Conservation (phyloP, 305 asterid species). For the Stenogyne calaminthoides region DNA sequence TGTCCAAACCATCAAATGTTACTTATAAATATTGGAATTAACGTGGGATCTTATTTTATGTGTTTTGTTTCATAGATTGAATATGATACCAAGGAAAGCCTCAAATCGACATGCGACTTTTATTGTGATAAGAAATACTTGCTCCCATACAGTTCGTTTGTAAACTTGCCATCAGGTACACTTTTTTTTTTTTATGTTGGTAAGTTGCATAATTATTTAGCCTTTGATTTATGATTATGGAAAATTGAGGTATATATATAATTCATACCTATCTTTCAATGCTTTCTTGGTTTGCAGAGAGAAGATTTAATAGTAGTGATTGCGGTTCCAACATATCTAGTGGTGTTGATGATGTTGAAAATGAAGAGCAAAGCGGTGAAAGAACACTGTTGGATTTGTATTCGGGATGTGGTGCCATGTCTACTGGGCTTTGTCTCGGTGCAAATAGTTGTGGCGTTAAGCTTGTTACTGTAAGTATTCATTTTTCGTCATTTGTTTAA, state of each 20-base stretch:
- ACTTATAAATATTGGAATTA: background rate
- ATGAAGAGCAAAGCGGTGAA: slow-evolving; percentile 31
- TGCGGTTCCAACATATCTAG: slow-evolving; percentile 54
- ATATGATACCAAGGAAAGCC: slow-evolving; percentile 16
- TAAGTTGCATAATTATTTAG: background rate
- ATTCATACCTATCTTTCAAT: background rate
- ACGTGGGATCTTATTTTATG: background rate
- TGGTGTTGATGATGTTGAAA: slow-evolving; percentile 36
- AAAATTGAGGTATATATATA: background rate
- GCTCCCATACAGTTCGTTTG: slow-evolving; percentile 59
- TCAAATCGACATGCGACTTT: slow-evolving; percentile 37
- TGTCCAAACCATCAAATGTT: slow-evolving; percentile 1
- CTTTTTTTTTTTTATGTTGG: background rate
- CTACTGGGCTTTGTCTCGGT: slow-evolving; percentile 76
- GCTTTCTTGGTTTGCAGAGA: slow-evolving; percentile 36
- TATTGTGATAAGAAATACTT: slow-evolving; percentile 58
- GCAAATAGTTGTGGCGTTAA: slow-evolving; percentile 61
- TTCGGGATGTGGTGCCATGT: slow-evolving; percentile 88
- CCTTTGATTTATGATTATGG: background rate
- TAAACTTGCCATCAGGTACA: slow-evolving; percentile 48
- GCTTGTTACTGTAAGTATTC: slow-evolving; percentile 58
- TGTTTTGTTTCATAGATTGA: slow-evolving; percentile 33
- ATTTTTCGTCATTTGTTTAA: background rate
- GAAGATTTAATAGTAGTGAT: slow-evolving; percentile 36
- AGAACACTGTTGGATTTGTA: slow-evolving; percentile 57